Evolutionary conservation across 345 rosid genomes (phyloP).

Genomic region (Eucalyptus curtisii): DNA sequence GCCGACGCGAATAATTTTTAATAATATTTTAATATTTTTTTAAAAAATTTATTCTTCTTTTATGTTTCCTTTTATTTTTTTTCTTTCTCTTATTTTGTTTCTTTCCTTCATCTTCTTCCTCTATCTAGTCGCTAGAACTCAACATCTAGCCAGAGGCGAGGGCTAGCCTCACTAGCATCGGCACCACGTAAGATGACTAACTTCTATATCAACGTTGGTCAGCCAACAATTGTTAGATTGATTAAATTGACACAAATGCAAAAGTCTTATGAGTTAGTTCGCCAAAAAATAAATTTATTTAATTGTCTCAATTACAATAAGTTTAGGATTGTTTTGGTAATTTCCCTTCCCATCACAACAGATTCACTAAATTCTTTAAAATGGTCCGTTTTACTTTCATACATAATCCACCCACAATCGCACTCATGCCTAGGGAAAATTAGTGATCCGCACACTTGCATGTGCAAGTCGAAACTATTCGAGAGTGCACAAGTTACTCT

Average conservation of each 20-base stretch:
- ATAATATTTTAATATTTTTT: no score
- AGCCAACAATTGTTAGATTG: accelerated
- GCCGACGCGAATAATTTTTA: accelerated
- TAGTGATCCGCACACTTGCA: accelerated
- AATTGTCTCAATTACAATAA: no score
- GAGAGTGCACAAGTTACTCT: accelerated
- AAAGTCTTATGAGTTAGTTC: no score
- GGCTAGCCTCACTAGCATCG: accelerated
- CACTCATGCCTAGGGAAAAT: background rate
- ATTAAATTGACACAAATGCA: background rate
- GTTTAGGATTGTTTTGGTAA: no score
- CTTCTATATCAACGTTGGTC: accelerated
- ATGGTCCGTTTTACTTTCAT: accelerated
- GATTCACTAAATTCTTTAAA: background rate
- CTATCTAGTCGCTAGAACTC: accelerated
- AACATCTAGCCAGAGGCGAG: accelerated
- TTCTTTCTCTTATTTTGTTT: accelerated
- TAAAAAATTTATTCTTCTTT: no score
- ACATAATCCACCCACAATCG: accelerated
- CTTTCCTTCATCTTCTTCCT: background rate
- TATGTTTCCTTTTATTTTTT: no score
- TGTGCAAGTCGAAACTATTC: accelerated
- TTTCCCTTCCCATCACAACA: background rate
- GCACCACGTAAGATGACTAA: no score
- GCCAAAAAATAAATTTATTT: no score